These are phyloP conservation scores for Chamaecrista fasciculata DNA, from an alignment of 306 rosid genomes.

Conservation along the genomic window DNA sequence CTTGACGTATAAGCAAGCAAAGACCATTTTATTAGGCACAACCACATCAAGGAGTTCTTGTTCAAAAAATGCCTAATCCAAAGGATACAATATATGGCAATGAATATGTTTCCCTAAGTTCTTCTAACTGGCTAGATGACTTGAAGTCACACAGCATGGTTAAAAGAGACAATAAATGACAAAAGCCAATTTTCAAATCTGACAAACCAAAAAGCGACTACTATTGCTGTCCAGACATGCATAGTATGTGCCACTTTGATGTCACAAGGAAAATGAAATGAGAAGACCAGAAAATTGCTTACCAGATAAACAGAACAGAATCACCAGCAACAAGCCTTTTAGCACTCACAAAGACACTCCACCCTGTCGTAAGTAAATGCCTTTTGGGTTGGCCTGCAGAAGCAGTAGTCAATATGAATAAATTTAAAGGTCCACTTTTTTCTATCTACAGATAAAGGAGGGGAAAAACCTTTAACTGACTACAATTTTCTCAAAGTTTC, in stretches of 20 bases:
- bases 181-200: conserved; percentile 12
- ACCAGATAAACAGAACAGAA: conserved; percentile 94
- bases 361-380: conserved; percentile 97
- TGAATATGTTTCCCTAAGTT: neutral
- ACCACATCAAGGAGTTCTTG: conserved; percentile 15
- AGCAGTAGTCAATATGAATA: no score
- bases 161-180: conserved; percentile 20
- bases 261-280: neutral
- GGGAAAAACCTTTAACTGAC: neutral
- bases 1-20: neutral
- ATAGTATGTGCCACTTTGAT: neutral
- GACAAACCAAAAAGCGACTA: neutral
- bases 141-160: conserved; percentile 1
- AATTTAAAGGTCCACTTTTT: neutral
- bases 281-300: conserved; percentile 22
- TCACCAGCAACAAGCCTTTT: conserved; percentile 97
- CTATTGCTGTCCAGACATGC: neutral
- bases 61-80: neutral
- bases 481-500: neutral
- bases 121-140: conserved; percentile 6
- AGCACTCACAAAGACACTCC: conserved; percentile 99
- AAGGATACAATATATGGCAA: neutral
- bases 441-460: neutral
- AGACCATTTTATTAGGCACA: neutral
- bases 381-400: conserved; percentile 95